Evolutionary conservation across 192 early-diverging fungal genomes (phyloP).

Genomic region (Coemansia sp.): DNA sequence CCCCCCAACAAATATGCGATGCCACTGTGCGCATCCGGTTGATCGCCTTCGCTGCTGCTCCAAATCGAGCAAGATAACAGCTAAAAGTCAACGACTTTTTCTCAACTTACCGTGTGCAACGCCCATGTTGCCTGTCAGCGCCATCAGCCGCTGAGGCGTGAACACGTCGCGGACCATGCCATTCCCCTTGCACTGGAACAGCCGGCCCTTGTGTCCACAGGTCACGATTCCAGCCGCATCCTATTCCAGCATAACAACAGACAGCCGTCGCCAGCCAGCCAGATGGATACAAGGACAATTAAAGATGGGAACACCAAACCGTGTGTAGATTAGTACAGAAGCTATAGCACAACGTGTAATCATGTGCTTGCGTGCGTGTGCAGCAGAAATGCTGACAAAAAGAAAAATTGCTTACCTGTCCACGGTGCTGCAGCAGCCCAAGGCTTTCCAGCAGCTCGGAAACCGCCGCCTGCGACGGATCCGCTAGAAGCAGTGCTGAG

Average conservation of each 20-base stretch:
- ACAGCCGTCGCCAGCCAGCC: no score
- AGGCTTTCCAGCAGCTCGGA: constrained; percentile 92
- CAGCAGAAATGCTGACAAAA: not conserved
- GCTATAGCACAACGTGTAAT: not conserved
- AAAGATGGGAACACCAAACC: not conserved
- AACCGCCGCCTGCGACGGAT: constrained; percentile 68
- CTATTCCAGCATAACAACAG: no score
- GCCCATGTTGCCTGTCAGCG: constrained; percentile 85
- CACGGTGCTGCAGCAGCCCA: constrained; percentile 95
- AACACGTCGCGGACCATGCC: constrained; percentile 99
- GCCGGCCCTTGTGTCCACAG: constrained; percentile 91
- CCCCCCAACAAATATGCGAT: no score
- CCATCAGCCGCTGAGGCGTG: constrained; percentile 69
- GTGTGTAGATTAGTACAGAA: not conserved
- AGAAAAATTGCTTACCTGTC: constrained; percentile 69
- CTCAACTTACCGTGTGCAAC: constrained; percentile 87
- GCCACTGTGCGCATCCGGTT: no score
- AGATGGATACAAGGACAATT: no score
- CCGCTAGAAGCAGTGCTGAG: constrained; percentile 76
- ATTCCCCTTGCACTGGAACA: constrained; percentile 99
- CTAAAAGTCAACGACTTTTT: not conserved
- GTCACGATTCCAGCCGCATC: constrained; percentile 99
- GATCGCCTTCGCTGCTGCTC: not conserved
- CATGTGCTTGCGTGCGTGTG: not conserved
- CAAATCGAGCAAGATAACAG: no score